Evolutionary conservation across 805 yeast genomes (phyloP).

Genomic region (Wickerhamiella domercqiae): DNA sequence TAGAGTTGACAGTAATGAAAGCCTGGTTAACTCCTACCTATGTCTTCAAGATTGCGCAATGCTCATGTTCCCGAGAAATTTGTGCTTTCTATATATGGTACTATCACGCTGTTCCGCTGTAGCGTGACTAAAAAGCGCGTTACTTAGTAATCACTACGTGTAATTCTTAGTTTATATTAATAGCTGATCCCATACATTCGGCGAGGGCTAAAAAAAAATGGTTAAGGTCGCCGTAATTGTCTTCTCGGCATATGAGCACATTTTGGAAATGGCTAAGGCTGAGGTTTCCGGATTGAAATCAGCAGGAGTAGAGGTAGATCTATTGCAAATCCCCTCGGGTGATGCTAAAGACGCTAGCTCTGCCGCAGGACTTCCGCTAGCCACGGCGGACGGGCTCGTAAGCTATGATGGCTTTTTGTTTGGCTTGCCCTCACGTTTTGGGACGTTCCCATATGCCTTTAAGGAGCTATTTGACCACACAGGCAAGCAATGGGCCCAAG

Average conservation of each 20-base stretch:
- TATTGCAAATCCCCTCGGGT: conserved; percentile 45
- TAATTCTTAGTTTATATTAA: no score
- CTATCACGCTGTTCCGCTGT: no score
- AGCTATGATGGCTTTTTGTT: conserved; percentile 68
- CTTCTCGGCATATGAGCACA: conserved; percentile 71
- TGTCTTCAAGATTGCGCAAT: no score
- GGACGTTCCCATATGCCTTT: conserved; percentile 67
- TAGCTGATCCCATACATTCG: no score
- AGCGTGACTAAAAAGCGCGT: no score
- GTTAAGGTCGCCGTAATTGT: conserved; percentile 34
- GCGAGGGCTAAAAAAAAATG: conserved; percentile 5
- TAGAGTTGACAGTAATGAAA: no score
- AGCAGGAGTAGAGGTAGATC: conserved; percentile 53
- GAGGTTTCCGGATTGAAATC: conserved; percentile 52
- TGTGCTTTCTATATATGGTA: no score
- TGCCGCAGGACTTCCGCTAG: conserved; percentile 33
- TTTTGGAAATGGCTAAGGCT: conserved; percentile 49
- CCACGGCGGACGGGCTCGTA: conserved; percentile 40
- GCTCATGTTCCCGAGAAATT: no score
- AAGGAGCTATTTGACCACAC: conserved; percentile 63
- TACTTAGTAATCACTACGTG: no score
- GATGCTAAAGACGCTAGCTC: conserved; percentile 42
- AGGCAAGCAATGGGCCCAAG: conserved; percentile 66
- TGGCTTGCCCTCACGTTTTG: conserved; percentile 79
- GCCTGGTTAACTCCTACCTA: no score